phyloP scores from a whole-genome alignment of 495 filamentous ascomycete species.

The Thermothielavioides terrestris region DNA sequence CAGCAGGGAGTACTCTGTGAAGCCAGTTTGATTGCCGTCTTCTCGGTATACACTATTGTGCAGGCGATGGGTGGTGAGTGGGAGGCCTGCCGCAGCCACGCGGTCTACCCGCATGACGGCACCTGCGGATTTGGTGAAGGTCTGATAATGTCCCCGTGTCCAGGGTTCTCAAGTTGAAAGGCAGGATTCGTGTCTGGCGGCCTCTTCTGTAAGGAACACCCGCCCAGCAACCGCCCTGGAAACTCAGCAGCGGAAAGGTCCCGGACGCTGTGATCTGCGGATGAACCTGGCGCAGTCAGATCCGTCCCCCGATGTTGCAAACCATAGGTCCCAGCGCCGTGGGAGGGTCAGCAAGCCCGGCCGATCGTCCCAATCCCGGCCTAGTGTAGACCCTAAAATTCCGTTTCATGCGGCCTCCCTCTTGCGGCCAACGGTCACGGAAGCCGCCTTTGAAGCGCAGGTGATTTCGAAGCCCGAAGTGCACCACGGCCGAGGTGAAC shows the following conservation, averaged over 20 bases:
- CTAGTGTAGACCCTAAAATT: neutral
- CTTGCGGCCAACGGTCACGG: too few species aligned
- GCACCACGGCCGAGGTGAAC: neutral
- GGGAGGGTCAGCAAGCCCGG: neutral
- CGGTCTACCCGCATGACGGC: neutral
- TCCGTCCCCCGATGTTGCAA: conserved; percentile 3
- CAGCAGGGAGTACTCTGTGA: too few species aligned
- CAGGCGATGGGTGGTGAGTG: too few species aligned
- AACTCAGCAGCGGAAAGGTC: neutral
- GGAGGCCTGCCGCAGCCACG: too few species aligned
- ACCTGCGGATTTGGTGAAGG: neutral
- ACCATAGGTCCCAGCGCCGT: neutral
- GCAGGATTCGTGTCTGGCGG: too few species aligned
- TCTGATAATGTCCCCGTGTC: too few species aligned
- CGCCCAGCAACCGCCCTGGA: neutral
- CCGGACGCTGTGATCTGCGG: neutral
- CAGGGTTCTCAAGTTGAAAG: too few species aligned
- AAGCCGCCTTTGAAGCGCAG: neutral
- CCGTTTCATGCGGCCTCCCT: too few species aligned
- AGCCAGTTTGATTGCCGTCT: too few species aligned
- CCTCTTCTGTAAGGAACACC: neutral
- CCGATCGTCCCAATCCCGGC: neutral
- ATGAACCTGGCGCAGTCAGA: neutral
- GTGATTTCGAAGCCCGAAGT: neutral
- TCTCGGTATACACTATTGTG: too few species aligned